Percentiles rank a stretch among this genome's conserved stretches.
Conservation (phyloP, 208 protist species). For the Leishmania aethiopica region DNA sequence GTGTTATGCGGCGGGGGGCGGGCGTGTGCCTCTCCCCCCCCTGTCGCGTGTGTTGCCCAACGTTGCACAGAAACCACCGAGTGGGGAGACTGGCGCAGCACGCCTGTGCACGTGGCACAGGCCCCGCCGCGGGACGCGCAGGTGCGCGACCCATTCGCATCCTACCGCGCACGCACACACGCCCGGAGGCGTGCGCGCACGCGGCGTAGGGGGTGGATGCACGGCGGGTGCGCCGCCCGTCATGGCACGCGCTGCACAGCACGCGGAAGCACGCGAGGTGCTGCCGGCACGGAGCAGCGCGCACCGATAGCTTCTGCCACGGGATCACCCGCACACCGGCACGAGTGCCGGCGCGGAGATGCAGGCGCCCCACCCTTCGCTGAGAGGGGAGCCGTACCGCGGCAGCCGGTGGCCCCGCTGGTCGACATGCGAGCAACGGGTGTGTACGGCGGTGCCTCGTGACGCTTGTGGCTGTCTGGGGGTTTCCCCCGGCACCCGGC, state of each 20-base stretch:
- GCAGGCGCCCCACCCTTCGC: slow-evolving; percentile 23
- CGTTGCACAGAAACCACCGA: slow-evolving; percentile 28
- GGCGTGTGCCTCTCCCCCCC: not conserved
- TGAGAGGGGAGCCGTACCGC: slow-evolving; percentile 25
- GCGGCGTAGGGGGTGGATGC: slow-evolving; percentile 21
- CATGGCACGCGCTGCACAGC: slow-evolving; percentile 10
- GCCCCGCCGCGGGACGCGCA: slow-evolving; percentile 23
- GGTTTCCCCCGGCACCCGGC: slow-evolving; percentile 49
- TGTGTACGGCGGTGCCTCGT: slow-evolving; percentile 39
- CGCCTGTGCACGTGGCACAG: slow-evolving; percentile 20
- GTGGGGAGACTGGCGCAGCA: slow-evolving; percentile 30
- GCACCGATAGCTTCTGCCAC: slow-evolving; percentile 27
- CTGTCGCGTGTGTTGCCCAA: slow-evolving; percentile 24
- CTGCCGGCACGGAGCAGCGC: slow-evolving; percentile 8
- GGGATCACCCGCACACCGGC: slow-evolving; percentile 32
- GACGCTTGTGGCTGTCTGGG: slow-evolving; percentile 13
- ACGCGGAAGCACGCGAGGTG: slow-evolving; percentile 9
- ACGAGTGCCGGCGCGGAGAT: slow-evolving; percentile 26
- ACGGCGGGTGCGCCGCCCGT: slow-evolving; percentile 30
- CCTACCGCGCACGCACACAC: slow-evolving; percentile 2
- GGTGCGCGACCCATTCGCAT: slow-evolving; percentile 15
- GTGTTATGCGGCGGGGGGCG: slow-evolving; percentile 11
- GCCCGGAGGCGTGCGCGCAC: not conserved
- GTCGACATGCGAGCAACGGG: slow-evolving; percentile 28
- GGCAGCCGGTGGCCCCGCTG: slow-evolving; percentile 32